Conservation (phyloP, 179 eudicot genomes). For the Silene vulgaris region DNA sequence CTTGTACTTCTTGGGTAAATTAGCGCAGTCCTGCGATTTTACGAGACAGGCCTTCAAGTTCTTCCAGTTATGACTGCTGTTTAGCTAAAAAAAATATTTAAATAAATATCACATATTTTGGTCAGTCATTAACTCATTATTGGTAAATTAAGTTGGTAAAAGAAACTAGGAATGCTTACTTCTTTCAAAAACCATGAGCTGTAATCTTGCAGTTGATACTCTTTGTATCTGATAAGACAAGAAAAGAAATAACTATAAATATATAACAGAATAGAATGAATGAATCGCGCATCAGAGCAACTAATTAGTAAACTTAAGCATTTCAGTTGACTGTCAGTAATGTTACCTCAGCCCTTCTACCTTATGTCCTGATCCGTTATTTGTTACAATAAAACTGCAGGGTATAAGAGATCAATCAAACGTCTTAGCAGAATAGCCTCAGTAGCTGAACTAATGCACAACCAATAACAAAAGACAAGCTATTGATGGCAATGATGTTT, state of each 20-base stretch:
- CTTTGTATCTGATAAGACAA: conserved; percentile 55
- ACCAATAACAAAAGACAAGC: no score
- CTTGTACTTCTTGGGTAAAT: conserved; percentile 67
- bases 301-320: not conserved
- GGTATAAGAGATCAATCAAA: conserved; percentile 6
- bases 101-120: conserved; percentile 1
- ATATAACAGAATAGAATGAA: not conserved
- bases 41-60: conserved; percentile 72
- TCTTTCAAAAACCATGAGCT: conserved; percentile 82
- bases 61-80: conserved; percentile 73
- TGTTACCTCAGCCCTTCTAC: conserved; percentile 65
- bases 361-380: conserved; percentile 81
- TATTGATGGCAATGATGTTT: not conserved
- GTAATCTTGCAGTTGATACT: conserved; percentile 82
- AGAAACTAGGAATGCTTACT: conserved; percentile 33
- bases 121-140: not conserved
- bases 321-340: not conserved
- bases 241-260: not conserved
- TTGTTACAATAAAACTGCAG: conserved; percentile 77
- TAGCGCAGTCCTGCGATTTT: conserved; percentile 59
- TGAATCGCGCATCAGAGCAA: not conserved
- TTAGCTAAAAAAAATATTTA: conserved; percentile 46
- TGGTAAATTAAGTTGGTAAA: not conserved
- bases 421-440: not conserved
- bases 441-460: not conserved